These are phyloP conservation scores for Mycena rosella DNA, from an alignment of 768 basidiomycete species.

Conservation along the genomic window DNA sequence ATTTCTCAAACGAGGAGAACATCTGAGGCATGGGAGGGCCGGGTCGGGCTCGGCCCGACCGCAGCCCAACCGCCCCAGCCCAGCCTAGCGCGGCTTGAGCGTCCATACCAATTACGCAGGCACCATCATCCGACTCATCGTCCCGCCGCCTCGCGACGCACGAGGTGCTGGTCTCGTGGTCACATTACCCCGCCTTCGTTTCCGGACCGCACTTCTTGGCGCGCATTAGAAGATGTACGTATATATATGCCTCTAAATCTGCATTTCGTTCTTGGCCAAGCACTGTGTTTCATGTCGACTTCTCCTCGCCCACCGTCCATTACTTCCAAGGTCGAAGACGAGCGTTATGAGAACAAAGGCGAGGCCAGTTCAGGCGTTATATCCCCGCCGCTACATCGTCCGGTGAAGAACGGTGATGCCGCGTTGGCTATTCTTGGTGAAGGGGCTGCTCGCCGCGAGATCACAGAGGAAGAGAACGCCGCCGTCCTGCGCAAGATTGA, in stretches of 20 bases:
- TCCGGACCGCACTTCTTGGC: not conserved
- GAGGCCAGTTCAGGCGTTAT: constrained; percentile 25
- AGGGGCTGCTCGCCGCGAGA: constrained; percentile 37
- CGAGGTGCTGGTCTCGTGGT: constrained; percentile 6
- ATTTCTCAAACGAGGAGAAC: no score
- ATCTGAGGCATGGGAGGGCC: no score
- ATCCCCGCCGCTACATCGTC: constrained; percentile 16
- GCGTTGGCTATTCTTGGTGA: constrained; percentile 48
- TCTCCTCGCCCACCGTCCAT: not conserved
- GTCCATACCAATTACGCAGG: no score
- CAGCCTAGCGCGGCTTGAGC: no score
- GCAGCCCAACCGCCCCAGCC: no score
- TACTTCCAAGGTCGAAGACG: constrained; percentile 6
- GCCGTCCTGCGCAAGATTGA: constrained; percentile 55
- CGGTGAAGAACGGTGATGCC: constrained; percentile 44
- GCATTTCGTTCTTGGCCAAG: no score
- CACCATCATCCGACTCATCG: no score
- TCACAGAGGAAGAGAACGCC: constrained; percentile 49
- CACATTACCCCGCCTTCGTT: not conserved
- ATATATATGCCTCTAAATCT: not conserved
- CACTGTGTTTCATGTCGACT: constrained; percentile 9
- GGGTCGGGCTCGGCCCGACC: no score
- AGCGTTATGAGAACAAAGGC: constrained; percentile 24
- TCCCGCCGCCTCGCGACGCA: no score
- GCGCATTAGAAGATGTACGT: not conserved